Base-by-base conservation (phyloP, 176 grass and related monocot genomes). In the Coix lacrymajobi region DNA sequence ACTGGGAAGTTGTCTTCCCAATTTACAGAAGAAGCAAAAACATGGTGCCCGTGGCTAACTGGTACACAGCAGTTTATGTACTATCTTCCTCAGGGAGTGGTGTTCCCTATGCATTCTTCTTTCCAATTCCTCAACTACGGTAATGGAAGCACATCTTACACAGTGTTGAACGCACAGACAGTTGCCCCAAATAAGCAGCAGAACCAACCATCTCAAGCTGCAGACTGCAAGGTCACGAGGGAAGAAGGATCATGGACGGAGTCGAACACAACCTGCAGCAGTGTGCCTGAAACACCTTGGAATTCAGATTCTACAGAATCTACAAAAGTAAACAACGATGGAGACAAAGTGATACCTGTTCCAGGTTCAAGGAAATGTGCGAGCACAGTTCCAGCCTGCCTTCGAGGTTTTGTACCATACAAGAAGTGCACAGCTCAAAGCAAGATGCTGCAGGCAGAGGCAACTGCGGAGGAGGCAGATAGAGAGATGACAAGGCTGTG, bases 401-500 rank as follows among this genome's bases (percentile, higher is more conserved):
- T 46, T 6, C 85, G 73, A 84, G 87, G 93, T 31, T 93, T 93
- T 88, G 60, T 94, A 19, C 91, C 93, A 19, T 96, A 88, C 79
- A 88, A 85, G 67, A 90, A 78, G 69, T 87, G 85, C 10, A 31
- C 67, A 10, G 82, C 49, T 37, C 82, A 90, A 60, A 93, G 64
- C 4, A 41, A 80, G 80, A 52, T 38, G 41, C 48, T 83, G 33
- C 78, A 73, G 34, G 22, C 54, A 24, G 33, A 75, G 38, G 51
- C 3, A 4, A 7, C 26, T 22, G 61, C 28, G 1, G 80, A 87
- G 31, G 91, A 93, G 36, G 76, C 45, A 11, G 93, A 95, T 76
- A 68, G 81, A 37, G 90, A 88, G 64, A 85, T 79, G 67, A 91
- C 90, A 68, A 90, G 87, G 83, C 87, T 98, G 63, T 95, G 88